Conservation (phyloP, 164 flowering plant species). For the Tetracentron sinense region DNA sequence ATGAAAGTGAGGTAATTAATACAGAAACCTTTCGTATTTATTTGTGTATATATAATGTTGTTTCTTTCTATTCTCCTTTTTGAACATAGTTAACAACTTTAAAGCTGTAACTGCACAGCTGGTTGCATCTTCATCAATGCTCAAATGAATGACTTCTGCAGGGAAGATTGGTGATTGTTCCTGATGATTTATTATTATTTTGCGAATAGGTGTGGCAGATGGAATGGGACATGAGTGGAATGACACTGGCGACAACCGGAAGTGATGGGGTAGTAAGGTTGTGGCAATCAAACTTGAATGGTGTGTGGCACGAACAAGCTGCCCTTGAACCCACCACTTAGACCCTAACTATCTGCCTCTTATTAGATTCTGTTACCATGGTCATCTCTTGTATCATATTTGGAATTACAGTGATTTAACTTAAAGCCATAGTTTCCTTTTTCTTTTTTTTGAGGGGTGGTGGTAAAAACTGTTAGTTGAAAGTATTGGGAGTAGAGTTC, state of each 20-base stretch:
- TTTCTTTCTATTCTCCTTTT: not conserved
- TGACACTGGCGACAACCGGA: slow-evolving; percentile 86
- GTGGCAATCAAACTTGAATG: slow-evolving; percentile 91
- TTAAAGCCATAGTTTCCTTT: no score
- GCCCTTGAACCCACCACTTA: slow-evolving; percentile 47
- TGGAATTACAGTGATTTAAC: no score
- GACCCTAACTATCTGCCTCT: not conserved
- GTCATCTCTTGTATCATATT: no score
- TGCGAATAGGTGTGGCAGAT: slow-evolving; percentile 75
- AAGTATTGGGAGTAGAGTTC: no score
- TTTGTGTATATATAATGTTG: not conserved
- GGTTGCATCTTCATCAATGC: no score
- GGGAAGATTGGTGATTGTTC: not conserved
- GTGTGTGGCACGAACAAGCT: slow-evolving; percentile 86
- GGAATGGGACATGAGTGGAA: slow-evolving; percentile 97
- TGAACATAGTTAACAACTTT: no score
- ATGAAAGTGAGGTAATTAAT: slow-evolving; percentile 89
- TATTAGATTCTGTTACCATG: not conserved
- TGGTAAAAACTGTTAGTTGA: no score
- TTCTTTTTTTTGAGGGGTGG: no score
- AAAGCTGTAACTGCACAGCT: no score
- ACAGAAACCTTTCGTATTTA: not conserved
- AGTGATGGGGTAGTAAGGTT: slow-evolving; percentile 66
- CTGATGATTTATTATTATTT: not conserved
- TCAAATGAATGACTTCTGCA: not conserved